Base-by-base conservation (phyloP, 1,139 yeast genomes). In the Scheffersomyces stambukii region DNA sequence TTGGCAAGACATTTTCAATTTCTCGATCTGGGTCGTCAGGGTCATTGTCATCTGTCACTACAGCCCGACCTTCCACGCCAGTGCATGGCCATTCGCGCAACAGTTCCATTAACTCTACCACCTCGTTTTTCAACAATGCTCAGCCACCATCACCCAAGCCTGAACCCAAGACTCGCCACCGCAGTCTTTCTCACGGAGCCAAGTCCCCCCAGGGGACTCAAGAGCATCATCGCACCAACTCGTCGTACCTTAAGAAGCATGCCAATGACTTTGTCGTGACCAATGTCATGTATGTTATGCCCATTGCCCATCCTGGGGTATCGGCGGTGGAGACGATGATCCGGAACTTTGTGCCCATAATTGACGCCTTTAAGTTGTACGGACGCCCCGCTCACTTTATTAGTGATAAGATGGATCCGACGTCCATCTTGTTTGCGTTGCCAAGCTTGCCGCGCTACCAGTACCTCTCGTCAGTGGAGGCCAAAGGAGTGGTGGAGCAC, bases 291-390 rank as follows among this genome's bases (percentile, higher is more conserved):
- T 75, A 57, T 48, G 56, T 75, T 36, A 70, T 75, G 62, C 80
- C 81, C 2, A 62, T 60, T 18, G 38, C 69, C 6, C 81, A 75
- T 45, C 75, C 78, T 0, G 76, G 77, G 9, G 79, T 75, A 8
- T 55, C 60, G 22, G 72, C 73, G n/a, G 56, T 67, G 16, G 80
- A 75, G 47, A 75, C 75, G 18, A 73, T 74, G 79, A 57, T 75
- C 26, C 56, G 81, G 33, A 59, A 70, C 43, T 60, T 68, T 32
- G 61, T 75, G 26, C 78, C 75, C 30, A 60, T 72, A 13, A 57
- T 74, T 45, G 78, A 75, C 45, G 55, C 75, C 5, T 75, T 72
- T 52, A 66, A 60, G 42, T 52, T 75, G 26, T 75, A 74, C 41
- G 81, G 81, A 2, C 57, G 80, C 32, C 81, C 81, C 1, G 48